Percentiles rank a stretch among this genome's conserved stretches.
Evolutionary conservation across 2,329 filamentous ascomycete species (phyloP).

Genomic region (Xylariaceae sp.): DNA sequence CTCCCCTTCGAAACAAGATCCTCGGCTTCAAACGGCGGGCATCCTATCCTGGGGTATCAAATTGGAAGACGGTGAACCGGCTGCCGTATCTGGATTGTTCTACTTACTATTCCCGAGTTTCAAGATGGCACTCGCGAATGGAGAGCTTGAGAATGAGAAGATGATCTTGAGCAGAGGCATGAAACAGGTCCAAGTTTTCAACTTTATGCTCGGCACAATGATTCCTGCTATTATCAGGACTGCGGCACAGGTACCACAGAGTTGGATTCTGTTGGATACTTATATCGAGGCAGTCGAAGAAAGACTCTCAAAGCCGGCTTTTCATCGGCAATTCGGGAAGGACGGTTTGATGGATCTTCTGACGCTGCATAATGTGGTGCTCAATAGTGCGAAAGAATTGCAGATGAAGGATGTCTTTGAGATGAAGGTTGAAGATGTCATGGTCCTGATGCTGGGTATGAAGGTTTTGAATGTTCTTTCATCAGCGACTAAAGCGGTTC

Average conservation of each 20-base stretch:
- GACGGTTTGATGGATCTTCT: constrained; percentile 32
- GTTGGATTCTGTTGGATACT: constrained; percentile 48
- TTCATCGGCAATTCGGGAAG: constrained; percentile 36
- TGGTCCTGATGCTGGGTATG: constrained; percentile 20
- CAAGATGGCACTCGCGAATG: constrained; percentile 49
- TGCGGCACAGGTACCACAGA: constrained; percentile 30
- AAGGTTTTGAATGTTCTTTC: constrained; percentile 27
- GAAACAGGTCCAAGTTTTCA: constrained; percentile 40
- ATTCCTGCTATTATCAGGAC: constrained; percentile 49
- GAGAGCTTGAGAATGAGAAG: constrained; percentile 44
- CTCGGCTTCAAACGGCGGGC: constrained; percentile 51
- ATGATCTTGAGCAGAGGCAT: constrained; percentile 46
- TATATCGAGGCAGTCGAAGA: constrained; percentile 43
- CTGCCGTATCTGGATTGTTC: constrained; percentile 48
- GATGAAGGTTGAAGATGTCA: constrained; percentile 23
- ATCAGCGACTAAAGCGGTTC: constrained; percentile 25
- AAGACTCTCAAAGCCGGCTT: constrained; percentile 31
- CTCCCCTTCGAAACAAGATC: constrained; percentile 52
- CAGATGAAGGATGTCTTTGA: constrained; percentile 14
- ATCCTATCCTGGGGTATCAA: constrained; percentile 55
- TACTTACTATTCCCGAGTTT: constrained; percentile 56
- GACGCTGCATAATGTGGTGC: constrained; percentile 30
- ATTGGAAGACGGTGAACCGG: constrained; percentile 48
- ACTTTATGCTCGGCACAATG: constrained; percentile 50
- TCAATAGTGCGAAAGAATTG: constrained; percentile 26